These are phyloP conservation scores for Berberis thunbergii DNA, from an alignment of 164 flowering plant genomes.

Conservation along the genomic window DNA sequence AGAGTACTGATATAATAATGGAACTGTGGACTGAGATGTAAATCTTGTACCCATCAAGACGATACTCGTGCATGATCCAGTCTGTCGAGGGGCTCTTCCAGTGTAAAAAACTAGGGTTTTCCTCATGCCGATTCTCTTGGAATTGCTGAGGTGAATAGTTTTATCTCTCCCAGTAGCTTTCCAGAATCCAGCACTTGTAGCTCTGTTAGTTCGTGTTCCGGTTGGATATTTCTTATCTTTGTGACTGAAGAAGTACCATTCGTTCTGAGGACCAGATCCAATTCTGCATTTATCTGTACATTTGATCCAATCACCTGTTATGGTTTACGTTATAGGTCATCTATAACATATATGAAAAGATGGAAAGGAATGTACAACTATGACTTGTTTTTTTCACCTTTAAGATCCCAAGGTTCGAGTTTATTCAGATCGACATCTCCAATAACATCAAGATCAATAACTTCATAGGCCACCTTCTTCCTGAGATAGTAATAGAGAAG, in stretches of 20 bases:
- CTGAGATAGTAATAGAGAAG: conserved; percentile 48
- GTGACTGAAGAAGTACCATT: conserved; percentile 87
- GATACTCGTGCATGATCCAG: conserved; percentile 67
- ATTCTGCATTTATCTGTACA: conserved; percentile 44
- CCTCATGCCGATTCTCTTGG: conserved; percentile 49
- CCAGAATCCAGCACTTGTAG: conserved; percentile 84
- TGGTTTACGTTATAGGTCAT: not conserved
- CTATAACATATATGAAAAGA: too few relatives aligned
- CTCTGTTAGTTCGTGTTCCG: conserved; percentile 62
- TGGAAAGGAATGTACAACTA: too few relatives aligned
- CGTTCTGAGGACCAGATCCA: conserved; percentile 60
- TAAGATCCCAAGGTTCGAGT: conserved; percentile 79
- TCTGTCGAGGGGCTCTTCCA: conserved; percentile 56
- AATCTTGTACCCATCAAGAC: conserved; percentile 27
- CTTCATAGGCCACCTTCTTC: conserved; percentile 66
- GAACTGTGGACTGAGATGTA: too few relatives aligned
- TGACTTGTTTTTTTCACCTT: conserved; percentile 26
- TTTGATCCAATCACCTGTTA: not conserved
- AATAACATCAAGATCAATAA: conserved; percentile 80
- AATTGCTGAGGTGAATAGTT: conserved; percentile 46
- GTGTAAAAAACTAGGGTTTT: conserved; percentile 59
- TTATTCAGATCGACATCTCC: conserved; percentile 70
- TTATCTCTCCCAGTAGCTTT: conserved; percentile 92
- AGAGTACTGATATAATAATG: too few relatives aligned
- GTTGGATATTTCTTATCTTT: conserved; percentile 89